phyloP scores from a whole-genome alignment of 2,329 filamentous ascomycete species.

The Clonostachys sp. region DNA sequence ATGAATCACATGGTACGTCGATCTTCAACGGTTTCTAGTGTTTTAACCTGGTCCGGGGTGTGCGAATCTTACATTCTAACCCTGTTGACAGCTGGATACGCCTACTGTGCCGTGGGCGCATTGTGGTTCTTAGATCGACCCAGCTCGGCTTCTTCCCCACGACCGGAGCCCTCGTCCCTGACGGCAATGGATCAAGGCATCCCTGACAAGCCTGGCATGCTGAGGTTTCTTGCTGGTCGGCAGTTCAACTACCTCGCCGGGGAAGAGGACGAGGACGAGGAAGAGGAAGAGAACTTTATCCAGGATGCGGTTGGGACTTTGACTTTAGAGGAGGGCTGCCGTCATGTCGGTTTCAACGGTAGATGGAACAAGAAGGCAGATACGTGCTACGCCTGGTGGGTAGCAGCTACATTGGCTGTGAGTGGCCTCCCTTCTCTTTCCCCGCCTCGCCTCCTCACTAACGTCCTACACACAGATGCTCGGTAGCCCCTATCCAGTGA shows the following conservation, averaged over 20 bases:
- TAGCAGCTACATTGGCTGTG: conserved; percentile 56
- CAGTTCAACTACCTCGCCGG: conserved; percentile 57
- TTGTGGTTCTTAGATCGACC: conserved; percentile 70
- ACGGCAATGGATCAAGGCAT: conserved; percentile 27
- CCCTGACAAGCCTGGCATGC: conserved; percentile 18
- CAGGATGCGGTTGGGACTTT: conserved; percentile 26
- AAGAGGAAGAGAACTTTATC: conserved; percentile 32
- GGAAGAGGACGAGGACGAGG: conserved; percentile 36
- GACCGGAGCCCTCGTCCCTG: conserved; percentile 10
- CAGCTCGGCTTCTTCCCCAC: conserved; percentile 22
- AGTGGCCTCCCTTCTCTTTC: conserved; percentile 3
- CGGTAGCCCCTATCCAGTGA: conserved; percentile 51
- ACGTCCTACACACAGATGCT: conserved; percentile 42
- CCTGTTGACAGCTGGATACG: conserved; percentile 68
- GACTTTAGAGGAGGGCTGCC: conserved; percentile 19
- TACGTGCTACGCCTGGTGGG: conserved; percentile 97
- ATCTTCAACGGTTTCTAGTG: too few relatives aligned
- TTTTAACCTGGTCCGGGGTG: too few relatives aligned
- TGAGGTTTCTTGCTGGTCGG: conserved; percentile 58
- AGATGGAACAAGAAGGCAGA: conserved; percentile 88
- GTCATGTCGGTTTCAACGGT: conserved; percentile 78
- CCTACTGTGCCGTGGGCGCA: conserved; percentile 80
- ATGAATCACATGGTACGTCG: conserved; percentile 74
- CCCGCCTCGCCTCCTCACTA: neutral
- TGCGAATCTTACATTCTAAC: too few relatives aligned